Evolutionary conservation across 2,329 filamentous ascomycete species (phyloP), one percentile per base, ranked within the genome.

Genomic region (Clonostachys rhizophaga): DNA sequence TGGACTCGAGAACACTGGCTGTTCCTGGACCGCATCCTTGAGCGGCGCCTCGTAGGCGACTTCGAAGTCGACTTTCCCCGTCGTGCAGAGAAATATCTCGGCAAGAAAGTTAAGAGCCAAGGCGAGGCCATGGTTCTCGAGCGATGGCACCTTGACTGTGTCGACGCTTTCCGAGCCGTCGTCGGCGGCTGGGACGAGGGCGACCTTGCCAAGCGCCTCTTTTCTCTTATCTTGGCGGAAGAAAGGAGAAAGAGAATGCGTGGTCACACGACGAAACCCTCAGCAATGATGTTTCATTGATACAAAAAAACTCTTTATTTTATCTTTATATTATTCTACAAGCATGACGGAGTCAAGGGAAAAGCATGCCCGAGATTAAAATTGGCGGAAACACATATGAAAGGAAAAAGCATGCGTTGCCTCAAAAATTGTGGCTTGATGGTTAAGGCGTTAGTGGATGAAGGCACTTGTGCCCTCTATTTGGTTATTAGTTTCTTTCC

Each of bases 111-210:
- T 47, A 58, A 60, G 20, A 70, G 72, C 30, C 69, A 74, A 35
- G 74, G 69, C 42, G 65, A 71, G 57, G 59, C 62, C 5, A 65
- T 83, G 63, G 51, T 64, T 18, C 63, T 83, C 16, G 70, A 80
- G 59, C 58, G 66, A 48, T 82, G 78, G 78, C 79, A 83, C 49
- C 60, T 82, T 16, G 78, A 83, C 49, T 70, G 81, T 46, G 69
- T 82, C 20, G 74, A 80, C 49, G 78, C 72, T 4, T 83, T 82
- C 54, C 63, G 62, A 48, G 56, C 57, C 12, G 66, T 74, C 49
- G 67, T 78, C 4, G 71, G 70, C 16, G 68, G 64, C 10, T 82
- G 78, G 77, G 70, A 74, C 18, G 77, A 74, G 53, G 63, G 54
- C 8, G 61, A 60, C 11, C 59, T 83, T 7, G 72, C 71, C 10